Evolutionary conservation across 768 basidiomycete species (phyloP).

Genomic region (Agaricus bisporus): DNA sequence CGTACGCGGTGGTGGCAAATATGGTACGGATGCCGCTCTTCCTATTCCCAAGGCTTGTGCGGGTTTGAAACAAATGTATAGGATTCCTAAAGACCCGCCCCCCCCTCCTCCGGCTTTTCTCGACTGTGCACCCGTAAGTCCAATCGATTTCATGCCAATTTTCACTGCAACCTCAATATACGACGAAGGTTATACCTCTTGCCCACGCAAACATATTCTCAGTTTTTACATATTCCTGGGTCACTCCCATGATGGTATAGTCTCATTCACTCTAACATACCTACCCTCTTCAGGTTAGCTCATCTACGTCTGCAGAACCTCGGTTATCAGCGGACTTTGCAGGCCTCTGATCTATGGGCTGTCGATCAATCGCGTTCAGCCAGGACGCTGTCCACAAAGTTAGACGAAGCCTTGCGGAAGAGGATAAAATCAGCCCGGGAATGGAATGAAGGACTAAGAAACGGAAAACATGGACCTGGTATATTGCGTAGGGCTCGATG

Average conservation of each 20-base stretch:
- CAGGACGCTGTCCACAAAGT: slow-evolving; percentile 39
- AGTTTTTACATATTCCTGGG: slow-evolving; percentile 60
- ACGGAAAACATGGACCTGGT: slow-evolving; percentile 37
- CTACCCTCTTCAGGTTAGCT: not conserved
- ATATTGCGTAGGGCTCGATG: slow-evolving; percentile 33
- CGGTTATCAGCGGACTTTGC: slow-evolving; percentile 68
- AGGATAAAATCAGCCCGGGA: slow-evolving; percentile 41
- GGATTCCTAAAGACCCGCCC: slow-evolving; percentile 56
- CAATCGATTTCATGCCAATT: not conserved
- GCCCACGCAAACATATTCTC: slow-evolving; percentile 52
- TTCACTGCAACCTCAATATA: not conserved
- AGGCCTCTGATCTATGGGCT: slow-evolving; percentile 72
- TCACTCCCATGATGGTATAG: slow-evolving; percentile 49
- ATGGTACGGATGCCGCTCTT: slow-evolving; percentile 31
- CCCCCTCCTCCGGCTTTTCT: slow-evolving; percentile 49
- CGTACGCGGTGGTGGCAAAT: slow-evolving; percentile 50
- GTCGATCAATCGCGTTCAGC: slow-evolving; percentile 47
- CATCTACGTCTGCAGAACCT: slow-evolving; percentile 30
- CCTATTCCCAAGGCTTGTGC: not conserved
- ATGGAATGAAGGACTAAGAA: slow-evolving; percentile 49
- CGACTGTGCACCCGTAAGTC: slow-evolving; percentile 44
- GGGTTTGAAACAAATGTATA: slow-evolving; percentile 14
- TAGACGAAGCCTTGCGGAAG: slow-evolving; percentile 49
- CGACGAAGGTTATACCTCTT: slow-evolving; percentile 45
- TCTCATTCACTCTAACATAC: not conserved